Evolutionary conservation across 164 flowering plant species (phyloP).

Genomic region (Amborella trichopoda): DNA sequence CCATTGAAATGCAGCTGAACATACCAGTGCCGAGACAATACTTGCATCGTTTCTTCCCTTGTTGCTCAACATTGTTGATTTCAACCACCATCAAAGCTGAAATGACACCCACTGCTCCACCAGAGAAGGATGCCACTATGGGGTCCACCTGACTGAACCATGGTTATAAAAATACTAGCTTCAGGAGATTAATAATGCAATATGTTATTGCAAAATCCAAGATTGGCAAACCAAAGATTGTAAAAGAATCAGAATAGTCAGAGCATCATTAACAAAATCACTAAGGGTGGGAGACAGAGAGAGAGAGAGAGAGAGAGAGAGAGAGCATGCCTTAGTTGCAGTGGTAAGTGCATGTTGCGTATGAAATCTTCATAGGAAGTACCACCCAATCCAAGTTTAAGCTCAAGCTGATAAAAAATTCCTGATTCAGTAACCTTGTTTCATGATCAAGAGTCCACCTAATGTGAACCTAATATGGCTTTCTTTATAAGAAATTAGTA

Average conservation of each 20-base stretch:
- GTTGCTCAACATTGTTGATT: constrained; percentile 78
- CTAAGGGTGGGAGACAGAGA: too few species aligned
- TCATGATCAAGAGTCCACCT: background rate
- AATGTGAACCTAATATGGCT: background rate
- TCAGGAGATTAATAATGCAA: constrained; percentile 4
- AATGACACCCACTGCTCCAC: constrained; percentile 94
- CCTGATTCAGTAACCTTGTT: constrained; percentile 1
- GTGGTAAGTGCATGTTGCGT: constrained; percentile 67
- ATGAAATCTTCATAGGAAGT: constrained; percentile 90
- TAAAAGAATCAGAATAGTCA: too few species aligned
- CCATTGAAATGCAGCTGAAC: too few species aligned
- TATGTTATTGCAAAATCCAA: too few species aligned
- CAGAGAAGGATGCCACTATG: constrained; percentile 89
- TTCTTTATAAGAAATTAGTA: too few species aligned
- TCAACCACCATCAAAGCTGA: constrained; percentile 86
- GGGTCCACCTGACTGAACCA: constrained; percentile 87
- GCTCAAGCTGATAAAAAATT: constrained; percentile 57
- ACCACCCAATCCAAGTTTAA: constrained; percentile 84
- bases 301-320: too few species aligned
- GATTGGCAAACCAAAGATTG: too few species aligned
- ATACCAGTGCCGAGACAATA: constrained; percentile 86
- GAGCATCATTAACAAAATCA: too few species aligned
- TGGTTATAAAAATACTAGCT: constrained; percentile 5
- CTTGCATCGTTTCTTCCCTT: constrained; percentile 84
- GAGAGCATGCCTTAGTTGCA: constrained; percentile 77